Conservation (phyloP, 2,329 filamentous ascomycete species). For the Ceratocystis papillata region DNA sequence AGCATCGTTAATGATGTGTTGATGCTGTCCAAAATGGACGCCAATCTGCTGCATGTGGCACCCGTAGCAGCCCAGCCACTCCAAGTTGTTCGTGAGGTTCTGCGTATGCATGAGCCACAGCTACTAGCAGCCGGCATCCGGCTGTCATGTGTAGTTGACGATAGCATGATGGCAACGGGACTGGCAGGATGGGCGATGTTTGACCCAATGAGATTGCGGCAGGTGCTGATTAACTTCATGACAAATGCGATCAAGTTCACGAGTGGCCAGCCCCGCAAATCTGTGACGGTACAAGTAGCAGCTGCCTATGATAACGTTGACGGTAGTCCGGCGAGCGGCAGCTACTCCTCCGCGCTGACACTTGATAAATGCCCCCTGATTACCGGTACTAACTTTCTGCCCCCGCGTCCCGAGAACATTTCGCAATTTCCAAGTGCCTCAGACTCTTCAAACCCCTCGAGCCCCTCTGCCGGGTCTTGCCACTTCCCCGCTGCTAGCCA, state of each 20-base stretch:
- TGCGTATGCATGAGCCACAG: conserved; percentile 73
- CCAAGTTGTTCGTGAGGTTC: conserved; percentile 53
- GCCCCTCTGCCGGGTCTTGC: neutral
- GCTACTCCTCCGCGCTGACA: conserved; percentile 42
- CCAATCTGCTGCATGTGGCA: conserved; percentile 57
- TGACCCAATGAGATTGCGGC: conserved; percentile 62
- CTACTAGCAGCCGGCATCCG: conserved; percentile 60
- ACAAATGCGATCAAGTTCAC: conserved; percentile 57
- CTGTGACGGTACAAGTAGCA: conserved; percentile 54
- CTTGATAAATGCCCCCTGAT: conserved; percentile 29
- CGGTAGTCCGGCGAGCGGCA: conserved; percentile 47
- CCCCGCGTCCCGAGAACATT: conserved; percentile 14
- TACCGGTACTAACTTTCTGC: conserved; percentile 14
- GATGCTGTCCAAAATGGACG: conserved; percentile 59
- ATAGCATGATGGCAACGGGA: conserved; percentile 52
- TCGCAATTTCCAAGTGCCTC: conserved; percentile 22
- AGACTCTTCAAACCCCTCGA: too few relatives aligned
- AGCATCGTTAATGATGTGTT: conserved; percentile 58
- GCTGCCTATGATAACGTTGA: conserved; percentile 46
- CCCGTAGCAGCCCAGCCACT: conserved; percentile 60
- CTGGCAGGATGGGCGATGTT: conserved; percentile 54
- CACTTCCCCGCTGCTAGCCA: neutral
- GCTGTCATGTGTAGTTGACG: conserved; percentile 57
- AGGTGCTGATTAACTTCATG: conserved; percentile 67
- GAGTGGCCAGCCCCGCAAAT: conserved; percentile 46